Evolutionary conservation across 169 alveolate genomes (phyloP).

Genomic region (Cardiosporidium cionae): DNA sequence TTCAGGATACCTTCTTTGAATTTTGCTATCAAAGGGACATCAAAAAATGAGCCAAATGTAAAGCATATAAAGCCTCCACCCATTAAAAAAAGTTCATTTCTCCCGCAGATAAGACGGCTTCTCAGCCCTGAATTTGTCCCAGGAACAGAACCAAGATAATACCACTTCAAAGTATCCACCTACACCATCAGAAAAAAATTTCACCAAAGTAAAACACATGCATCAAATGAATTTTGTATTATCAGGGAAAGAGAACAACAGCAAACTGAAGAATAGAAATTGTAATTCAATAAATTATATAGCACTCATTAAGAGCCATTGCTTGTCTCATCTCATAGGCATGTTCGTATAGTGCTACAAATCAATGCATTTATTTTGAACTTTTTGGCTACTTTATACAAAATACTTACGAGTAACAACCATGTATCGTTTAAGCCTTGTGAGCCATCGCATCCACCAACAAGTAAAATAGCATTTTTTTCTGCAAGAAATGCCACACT

Average conservation of each 20-base stretch:
- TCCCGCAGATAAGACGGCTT: not conserved
- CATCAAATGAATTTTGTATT: too few relatives aligned
- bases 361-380: too few relatives aligned
- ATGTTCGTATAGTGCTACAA: too few relatives aligned
- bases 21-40: not conserved
- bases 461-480: not conserved
- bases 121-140: not conserved
- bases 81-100: not conserved
- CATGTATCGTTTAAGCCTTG: not conserved
- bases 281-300: too few relatives aligned
- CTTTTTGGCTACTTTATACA: too few relatives aligned
- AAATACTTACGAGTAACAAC: not conserved
- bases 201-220: too few relatives aligned
- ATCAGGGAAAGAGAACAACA: too few relatives aligned
- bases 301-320: too few relatives aligned
- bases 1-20: too few relatives aligned
- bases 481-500: not conserved
- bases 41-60: not conserved
- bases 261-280: too few relatives aligned
- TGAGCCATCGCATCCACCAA: not conserved
- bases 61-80: not conserved
- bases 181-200: too few relatives aligned
- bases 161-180: not conserved
- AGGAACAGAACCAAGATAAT: not conserved
- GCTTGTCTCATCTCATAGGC: too few relatives aligned